Conservation (phyloP, 2,329 filamentous ascomycete genomes). For the Gnomoniopsis sp. region DNA sequence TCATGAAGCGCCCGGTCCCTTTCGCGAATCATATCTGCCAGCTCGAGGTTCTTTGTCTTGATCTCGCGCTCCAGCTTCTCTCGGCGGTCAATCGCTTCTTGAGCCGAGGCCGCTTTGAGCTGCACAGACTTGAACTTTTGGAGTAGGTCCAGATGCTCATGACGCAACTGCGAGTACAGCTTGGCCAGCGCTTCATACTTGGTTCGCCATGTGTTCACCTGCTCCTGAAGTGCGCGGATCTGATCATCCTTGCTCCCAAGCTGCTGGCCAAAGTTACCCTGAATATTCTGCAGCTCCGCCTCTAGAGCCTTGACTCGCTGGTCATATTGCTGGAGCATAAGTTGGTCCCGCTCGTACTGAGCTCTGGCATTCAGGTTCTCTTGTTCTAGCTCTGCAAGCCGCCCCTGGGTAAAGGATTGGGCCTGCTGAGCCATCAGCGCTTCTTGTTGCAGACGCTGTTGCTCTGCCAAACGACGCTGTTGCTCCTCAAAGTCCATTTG, state of each 20-base stretch:
- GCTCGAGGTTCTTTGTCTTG: conserved; percentile 98
- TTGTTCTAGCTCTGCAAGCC: conserved; percentile 90
- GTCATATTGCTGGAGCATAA: conserved; percentile 96
- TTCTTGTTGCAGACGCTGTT: conserved; percentile 87
- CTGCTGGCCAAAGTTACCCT: conserved; percentile 80
- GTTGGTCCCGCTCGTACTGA: conserved; percentile 94
- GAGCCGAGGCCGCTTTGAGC: conserved; percentile 92
- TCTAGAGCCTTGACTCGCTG: conserved; percentile 91
- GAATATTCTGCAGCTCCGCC: conserved; percentile 77
- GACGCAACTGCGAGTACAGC: conserved; percentile 91
- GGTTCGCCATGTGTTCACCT: conserved; percentile 94
- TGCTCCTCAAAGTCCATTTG: conserved; percentile 97
- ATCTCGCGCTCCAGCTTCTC: conserved; percentile 97
- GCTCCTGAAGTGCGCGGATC: conserved; percentile 87
- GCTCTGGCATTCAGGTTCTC: conserved; percentile 92
- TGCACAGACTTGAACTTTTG: conserved; percentile 97
- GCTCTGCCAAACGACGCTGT: conserved; percentile 80
- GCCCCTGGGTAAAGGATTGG: conserved; percentile 89
- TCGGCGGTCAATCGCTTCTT: conserved; percentile 90
- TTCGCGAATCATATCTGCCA: conserved; percentile 98
- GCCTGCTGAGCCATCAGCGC: conserved; percentile 85
- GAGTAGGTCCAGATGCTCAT: conserved; percentile 90
- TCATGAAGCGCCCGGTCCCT: conserved; percentile 91
- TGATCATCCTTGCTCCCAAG: conserved; percentile 90
- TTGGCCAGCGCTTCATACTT: conserved; percentile 98